Evolutionary conservation across 225 moss, liverwort and hornwort genomes (phyloP).

Genomic region (Bryum argenteum): DNA sequence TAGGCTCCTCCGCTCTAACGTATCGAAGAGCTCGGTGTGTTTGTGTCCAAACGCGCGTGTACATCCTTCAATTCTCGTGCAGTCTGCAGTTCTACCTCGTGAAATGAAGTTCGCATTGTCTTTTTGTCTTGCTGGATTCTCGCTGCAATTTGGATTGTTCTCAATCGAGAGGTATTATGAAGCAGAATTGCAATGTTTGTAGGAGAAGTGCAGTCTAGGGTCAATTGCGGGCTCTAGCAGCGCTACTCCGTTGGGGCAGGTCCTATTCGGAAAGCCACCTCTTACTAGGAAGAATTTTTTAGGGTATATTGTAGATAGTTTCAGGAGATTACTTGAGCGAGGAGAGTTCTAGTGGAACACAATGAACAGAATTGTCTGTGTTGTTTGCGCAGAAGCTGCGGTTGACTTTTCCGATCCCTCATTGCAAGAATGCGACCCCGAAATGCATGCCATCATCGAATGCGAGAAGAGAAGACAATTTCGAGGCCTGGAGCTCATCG

Average conservation of each 20-base stretch:
- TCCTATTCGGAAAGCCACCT: not conserved
- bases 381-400: slow-evolving; percentile 41
- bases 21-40: not conserved
- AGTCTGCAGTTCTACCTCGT: slow-evolving; percentile 9
- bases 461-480: slow-evolving; percentile 81
- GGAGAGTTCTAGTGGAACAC: slow-evolving; percentile 11
- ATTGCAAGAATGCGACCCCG: slow-evolving; percentile 69
- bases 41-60: not conserved
- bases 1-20: no score
- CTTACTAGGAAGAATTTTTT: not conserved
- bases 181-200: no score
- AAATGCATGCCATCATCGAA: slow-evolving; percentile 78
- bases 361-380: not conserved
- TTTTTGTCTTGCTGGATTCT: no score
- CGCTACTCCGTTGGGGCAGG: not conserved
- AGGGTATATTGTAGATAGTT: not conserved
- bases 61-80: not conserved
- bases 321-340: not conserved
- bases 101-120: not conserved
- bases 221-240: not conserved
- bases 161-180: no score
- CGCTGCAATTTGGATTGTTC: no score
- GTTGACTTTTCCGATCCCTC: slow-evolving; percentile 59
- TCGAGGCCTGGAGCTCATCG: slow-evolving; percentile 79
- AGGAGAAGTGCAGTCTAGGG: not conserved